phyloP scores from a whole-genome alignment of 192 early-diverging fungal species.

The Borealophlyctis nickersoniae region DNA sequence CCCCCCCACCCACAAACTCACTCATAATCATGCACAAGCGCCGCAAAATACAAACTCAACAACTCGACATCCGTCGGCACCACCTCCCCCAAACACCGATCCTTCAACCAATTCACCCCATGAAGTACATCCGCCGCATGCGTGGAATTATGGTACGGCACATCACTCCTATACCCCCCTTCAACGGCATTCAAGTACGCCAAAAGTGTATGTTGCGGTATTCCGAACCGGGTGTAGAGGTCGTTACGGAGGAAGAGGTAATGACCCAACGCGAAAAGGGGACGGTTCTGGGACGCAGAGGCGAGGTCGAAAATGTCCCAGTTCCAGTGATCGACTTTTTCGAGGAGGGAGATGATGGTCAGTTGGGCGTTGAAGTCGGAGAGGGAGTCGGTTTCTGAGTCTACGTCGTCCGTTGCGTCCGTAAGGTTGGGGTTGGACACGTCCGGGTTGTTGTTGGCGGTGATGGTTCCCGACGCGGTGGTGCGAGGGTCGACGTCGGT shows the following conservation, averaged over 20 bases:
- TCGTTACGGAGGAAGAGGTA: too few species aligned
- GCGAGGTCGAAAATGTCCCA: conserved; percentile 13
- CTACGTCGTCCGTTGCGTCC: too few species aligned
- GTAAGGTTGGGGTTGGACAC: too few species aligned
- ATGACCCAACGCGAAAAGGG: conserved; percentile 19
- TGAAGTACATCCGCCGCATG: conserved; percentile 95
- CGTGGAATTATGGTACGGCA: conserved; percentile 78
- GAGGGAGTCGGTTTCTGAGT: too few species aligned
- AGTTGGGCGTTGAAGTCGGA: conserved; percentile 10
- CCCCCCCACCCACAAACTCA: conserved; percentile 8
- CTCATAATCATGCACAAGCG: conserved; percentile 36
- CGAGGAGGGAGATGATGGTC: conserved; percentile 15
- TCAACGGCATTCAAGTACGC: too few species aligned
- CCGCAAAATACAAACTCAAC: conserved; percentile 43
- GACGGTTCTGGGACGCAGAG: conserved; percentile 3
- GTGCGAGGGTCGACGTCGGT: too few species aligned
- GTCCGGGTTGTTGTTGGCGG: too few species aligned
- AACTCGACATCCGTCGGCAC: conserved; percentile 35
- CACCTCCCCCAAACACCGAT: too few species aligned
- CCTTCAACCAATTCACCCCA: conserved; percentile 59
- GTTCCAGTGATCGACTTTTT: conserved; percentile 19
- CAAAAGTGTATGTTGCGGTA: too few species aligned
- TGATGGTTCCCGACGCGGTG: too few species aligned
- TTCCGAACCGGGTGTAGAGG: too few species aligned
- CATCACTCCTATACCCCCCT: too few species aligned